Evolutionary conservation across 2,329 filamentous ascomycete species (phyloP).

Genomic region (Aspergillus sp.): DNA sequence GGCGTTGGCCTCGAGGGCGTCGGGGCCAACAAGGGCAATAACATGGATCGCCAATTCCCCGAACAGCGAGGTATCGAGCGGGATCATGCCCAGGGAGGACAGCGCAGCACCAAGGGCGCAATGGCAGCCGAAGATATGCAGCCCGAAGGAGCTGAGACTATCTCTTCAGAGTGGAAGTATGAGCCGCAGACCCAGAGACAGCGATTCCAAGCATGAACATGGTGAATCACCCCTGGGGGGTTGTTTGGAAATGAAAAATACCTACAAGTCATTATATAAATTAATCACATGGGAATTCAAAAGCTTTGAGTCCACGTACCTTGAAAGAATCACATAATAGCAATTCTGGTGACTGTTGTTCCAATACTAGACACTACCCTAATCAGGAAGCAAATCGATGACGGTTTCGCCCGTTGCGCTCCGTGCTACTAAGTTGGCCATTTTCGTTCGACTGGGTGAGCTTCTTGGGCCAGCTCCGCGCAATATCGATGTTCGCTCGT

Average conservation of each 20-base stretch:
- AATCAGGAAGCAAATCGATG: not conserved
- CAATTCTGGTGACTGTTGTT: no score
- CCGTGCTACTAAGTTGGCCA: not conserved
- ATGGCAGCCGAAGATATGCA: constrained; percentile 29
- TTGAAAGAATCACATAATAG: no score
- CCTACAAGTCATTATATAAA: not conserved
- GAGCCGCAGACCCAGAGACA: constrained; percentile 25
- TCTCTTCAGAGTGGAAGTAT: constrained; percentile 26
- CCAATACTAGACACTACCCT: no score
- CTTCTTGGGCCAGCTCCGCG: constrained; percentile 89
- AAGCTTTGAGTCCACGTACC: no score
- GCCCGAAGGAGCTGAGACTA: constrained; percentile 29
- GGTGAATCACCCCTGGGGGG: not conserved
- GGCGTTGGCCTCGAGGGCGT: constrained; percentile 46
- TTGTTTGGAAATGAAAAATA: constrained; percentile 2
- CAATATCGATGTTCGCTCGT: constrained; percentile 80
- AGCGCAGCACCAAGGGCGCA: constrained; percentile 28
- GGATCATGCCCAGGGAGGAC: constrained; percentile 21
- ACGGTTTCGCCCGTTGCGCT: constrained; percentile 5
- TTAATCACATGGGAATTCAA: no score
- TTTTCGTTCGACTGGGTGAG: constrained; percentile 15
- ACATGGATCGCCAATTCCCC: constrained; percentile 22
- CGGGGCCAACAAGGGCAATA: constrained; percentile 29
- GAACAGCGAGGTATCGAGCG: constrained; percentile 29
- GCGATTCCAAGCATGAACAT: constrained; percentile 8